Conservation (phyloP, 805 yeast genomes). For the Zygosaccharomyces bailii region DNA sequence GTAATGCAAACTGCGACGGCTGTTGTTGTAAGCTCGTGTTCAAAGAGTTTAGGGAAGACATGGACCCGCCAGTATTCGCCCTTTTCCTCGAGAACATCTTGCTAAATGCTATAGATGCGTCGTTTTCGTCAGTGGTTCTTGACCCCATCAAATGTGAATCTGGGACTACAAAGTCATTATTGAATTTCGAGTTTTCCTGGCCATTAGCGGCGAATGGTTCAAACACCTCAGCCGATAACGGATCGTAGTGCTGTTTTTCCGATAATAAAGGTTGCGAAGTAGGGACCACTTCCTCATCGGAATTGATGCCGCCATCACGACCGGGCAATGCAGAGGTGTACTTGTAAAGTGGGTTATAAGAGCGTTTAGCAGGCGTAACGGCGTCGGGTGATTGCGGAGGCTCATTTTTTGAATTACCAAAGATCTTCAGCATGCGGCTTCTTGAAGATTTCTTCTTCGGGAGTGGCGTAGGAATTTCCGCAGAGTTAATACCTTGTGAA, state of each 20-base stretch:
- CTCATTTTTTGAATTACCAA: constrained; percentile 22
- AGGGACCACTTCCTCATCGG: constrained; percentile 8
- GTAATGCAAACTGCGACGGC: background rate
- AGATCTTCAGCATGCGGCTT: constrained; percentile 33
- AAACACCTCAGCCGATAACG: background rate
- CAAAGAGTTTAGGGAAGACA: constrained; percentile 26
- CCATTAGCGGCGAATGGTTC: background rate
- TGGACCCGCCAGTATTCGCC: constrained; percentile 33
- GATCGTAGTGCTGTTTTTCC: constrained; percentile 1
- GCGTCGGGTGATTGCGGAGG: background rate
- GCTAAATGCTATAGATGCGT: constrained; percentile 37
- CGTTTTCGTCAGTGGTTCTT: constrained; percentile 31
- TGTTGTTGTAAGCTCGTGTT: constrained; percentile 14
- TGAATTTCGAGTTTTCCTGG: background rate
- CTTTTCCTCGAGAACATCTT: constrained; percentile 35
- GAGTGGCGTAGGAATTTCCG: constrained; percentile 8
- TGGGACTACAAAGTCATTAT: constrained; percentile 5
- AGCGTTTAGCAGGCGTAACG: constrained; percentile 2
- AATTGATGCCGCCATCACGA: background rate
- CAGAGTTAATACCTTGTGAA: constrained; percentile 1
- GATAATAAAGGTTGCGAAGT: constrained; percentile 4
- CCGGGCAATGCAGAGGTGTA: constrained; percentile 3
- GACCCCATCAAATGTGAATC: constrained; percentile 7
- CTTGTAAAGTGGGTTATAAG: constrained; percentile 1
- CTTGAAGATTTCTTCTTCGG: constrained; percentile 29